Conservation (phyloP, 2,329 filamentous ascomycete genomes). For the Fusarium temperatum region DNA sequence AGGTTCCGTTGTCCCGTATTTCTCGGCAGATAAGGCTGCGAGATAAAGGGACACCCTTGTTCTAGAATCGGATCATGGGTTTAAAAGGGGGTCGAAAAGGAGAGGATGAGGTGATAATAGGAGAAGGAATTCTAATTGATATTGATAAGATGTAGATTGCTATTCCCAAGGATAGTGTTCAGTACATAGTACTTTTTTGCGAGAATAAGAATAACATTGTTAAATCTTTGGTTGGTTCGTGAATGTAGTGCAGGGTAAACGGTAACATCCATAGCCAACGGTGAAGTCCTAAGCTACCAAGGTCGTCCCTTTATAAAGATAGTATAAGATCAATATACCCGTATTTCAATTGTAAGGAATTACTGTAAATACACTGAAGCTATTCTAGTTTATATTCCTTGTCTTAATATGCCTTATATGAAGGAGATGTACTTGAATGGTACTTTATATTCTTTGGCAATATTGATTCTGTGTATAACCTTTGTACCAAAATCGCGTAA, state of each 20-base stretch:
- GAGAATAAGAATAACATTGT: neutral
- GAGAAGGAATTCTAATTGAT: neutral
- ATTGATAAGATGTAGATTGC: neutral
- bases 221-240: neutral
- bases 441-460: too few relatives aligned
- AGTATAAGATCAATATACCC: neutral
- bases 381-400: neutral
- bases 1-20: neutral
- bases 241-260: neutral
- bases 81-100: neutral
- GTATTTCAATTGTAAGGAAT: neutral
- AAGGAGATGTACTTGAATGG: accelerated
- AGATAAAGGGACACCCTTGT: neutral
- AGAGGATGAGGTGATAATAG: neutral
- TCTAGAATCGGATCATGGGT: neutral
- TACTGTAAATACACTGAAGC: accelerated
- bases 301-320: neutral
- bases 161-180: neutral
- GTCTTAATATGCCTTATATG: neutral
- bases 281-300: neutral
- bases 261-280: neutral
- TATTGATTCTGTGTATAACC: too few relatives aligned
- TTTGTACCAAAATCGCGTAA: neutral
- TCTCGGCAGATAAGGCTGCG: neutral
- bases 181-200: neutral